Evolutionary conservation across 306 rosid species (phyloP).

Genomic region (Luffa acutangula): DNA sequence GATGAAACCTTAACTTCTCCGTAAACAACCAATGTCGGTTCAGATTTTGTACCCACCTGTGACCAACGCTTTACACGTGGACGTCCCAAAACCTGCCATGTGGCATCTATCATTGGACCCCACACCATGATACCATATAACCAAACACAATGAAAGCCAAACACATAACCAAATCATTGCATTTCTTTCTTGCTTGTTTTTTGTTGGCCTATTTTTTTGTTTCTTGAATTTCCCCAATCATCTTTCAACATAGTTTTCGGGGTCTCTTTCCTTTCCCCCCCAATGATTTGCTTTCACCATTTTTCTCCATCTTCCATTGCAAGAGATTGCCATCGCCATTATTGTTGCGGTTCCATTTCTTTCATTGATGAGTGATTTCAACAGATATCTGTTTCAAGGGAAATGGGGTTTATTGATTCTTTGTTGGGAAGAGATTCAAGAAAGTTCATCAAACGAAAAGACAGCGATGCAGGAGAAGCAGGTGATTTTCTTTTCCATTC

Average conservation of each 20-base stretch:
- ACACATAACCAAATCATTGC: not conserved
- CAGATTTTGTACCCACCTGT: not conserved
- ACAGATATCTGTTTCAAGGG: not conserved
- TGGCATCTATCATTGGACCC: not conserved
- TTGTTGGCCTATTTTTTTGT: not conserved
- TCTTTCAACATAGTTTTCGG: not conserved
- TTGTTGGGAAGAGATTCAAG: slow-evolving; percentile 31
- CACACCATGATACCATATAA: not conserved
- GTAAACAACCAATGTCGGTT: slow-evolving; percentile 21
- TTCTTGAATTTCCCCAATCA: not conserved
- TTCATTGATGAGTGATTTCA: slow-evolving; percentile 12
- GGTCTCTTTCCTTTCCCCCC: not conserved
- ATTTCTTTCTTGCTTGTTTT: not conserved
- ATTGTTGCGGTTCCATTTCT: not conserved
- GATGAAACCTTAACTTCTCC: slow-evolving; percentile 38
- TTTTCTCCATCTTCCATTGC: not conserved
- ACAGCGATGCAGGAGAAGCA: slow-evolving; percentile 96
- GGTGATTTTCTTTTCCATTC: slow-evolving; percentile 23
- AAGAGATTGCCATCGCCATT: not conserved
- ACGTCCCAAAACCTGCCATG: not conserved
- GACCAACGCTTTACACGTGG: not conserved
- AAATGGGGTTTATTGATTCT: slow-evolving; percentile 55
- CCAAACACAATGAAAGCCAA: not conserved
- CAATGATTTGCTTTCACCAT: not conserved
- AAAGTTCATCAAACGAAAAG: slow-evolving; percentile 61